Evolutionary conservation across 73 alveolate species (phyloP), one percentile per base, ranked within the genome.

Genomic region (Paraurostyla sp.): DNA sequence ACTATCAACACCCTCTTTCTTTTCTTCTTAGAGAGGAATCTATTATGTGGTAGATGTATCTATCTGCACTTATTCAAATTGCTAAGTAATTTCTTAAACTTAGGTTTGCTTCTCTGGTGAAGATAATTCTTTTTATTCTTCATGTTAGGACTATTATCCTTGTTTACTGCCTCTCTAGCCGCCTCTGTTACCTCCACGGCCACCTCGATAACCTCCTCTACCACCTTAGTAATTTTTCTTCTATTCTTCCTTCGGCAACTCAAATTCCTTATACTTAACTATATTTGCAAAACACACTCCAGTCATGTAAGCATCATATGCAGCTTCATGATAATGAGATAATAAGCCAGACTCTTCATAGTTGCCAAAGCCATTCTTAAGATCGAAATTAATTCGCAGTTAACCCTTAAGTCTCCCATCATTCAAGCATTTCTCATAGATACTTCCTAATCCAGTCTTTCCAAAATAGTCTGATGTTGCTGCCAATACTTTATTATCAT

Each of bases 241-340:
- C 32, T 27, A 29, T 9, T 60, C 78, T 60, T 60, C 78, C 25
- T 60, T 60, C 13, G 78, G 78, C 32, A 25, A 4, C 16, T 60
- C 78, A 27, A 60, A 45, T 27, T 60, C 78, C 51, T 83, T 83
- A 60, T 56, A 82, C 57, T 88, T 87, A 18, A 89, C 20, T 38
- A 69, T 45, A 15, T 23, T 45, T 0, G 90, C 71, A 69, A 93
- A 93, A 23, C 87, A 65, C 11, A 40, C 48, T 0, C 97, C 97
- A 30, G 97, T 85, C 97, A 93, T 93, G 56, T 85, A 86, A 30
- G 97, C 97, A 71, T 93, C 97, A 65, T 85, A 93, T 43, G 93
- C 96, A 3, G 97, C 97, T 57, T 93, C 96, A 80, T 93, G 97
- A 38, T 48, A 48, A 40, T 52, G 80, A 41, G 76, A 59, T 22